These are phyloP conservation scores for Phytophthora hybrid DNA, from an alignment of 352 stramenopile species.

Conservation along the genomic window DNA sequence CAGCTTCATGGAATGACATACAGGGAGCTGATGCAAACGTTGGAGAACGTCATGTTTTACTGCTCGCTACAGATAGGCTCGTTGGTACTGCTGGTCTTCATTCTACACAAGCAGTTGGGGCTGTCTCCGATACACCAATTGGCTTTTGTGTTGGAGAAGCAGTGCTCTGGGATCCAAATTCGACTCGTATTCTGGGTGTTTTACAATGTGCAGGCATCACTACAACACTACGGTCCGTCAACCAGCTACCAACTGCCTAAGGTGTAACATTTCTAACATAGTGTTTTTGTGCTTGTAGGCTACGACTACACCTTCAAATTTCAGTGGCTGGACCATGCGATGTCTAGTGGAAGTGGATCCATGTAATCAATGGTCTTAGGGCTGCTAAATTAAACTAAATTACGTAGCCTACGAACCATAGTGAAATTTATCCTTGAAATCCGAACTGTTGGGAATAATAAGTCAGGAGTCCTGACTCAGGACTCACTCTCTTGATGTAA, in stretches of 20 bases:
- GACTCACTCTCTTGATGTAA: no score
- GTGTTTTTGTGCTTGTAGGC: neutral
- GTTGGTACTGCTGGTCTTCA: neutral
- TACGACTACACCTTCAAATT: neutral
- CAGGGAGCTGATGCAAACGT: neutral
- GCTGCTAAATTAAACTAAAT: no score
- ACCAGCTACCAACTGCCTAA: neutral
- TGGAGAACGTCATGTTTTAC: conserved; percentile 2
- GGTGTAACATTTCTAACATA: neutral
- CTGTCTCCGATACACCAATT: neutral
- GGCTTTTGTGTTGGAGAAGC: conserved; percentile 3
- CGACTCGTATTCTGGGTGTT: conserved; percentile 1
- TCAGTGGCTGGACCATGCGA: neutral
- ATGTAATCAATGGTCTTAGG: neutral
- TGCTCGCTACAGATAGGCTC: neutral
- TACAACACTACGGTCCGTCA: neutral
- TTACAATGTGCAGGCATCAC: neutral
- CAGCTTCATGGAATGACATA: neutral
- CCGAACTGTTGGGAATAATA: no score
- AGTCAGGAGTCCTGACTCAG: no score
- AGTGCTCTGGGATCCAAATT: neutral
- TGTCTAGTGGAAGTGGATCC: neutral
- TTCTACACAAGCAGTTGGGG: neutral
- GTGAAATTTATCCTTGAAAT: no score
- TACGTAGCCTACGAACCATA: no score